Evolutionary conservation across 148 eudicot genomes (phyloP).

Genomic region (Salicornia ramosissima): DNA sequence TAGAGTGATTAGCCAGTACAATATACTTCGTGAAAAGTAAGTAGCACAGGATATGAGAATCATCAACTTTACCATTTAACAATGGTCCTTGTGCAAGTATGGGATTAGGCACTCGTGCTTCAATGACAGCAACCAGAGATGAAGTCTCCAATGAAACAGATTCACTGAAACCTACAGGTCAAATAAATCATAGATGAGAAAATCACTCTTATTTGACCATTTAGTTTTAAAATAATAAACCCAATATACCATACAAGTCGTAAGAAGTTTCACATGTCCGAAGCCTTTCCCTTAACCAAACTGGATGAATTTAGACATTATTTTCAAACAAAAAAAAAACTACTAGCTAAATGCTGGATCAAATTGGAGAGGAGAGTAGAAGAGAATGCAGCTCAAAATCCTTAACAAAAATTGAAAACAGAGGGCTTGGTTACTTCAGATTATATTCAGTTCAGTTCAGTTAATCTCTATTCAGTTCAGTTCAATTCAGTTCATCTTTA

Average conservation of each 20-base stretch:
- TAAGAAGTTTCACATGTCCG: not conserved
- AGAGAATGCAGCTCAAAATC: not conserved
- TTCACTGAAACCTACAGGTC: slow-evolving; percentile 25
- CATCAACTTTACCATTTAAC: slow-evolving; percentile 14
- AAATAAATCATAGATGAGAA: not conserved
- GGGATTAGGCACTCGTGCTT: slow-evolving; percentile 21
- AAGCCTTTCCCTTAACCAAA: not conserved
- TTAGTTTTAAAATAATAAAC: not conserved
- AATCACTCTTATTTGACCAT: not conserved
- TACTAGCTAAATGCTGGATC: not conserved
- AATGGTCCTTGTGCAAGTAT: slow-evolving; percentile 9
- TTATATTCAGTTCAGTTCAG: no score
- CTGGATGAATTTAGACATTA: not conserved
- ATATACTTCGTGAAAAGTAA: not conserved
- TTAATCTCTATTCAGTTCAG: no score
- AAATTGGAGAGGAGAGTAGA: not conserved
- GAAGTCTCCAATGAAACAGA: slow-evolving; percentile 14
- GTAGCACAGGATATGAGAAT: not conserved
- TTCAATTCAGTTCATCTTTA: not conserved
- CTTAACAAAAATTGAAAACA: not conserved
- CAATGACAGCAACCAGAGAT: slow-evolving; percentile 9
- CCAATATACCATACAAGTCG: not conserved
- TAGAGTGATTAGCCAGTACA: slow-evolving; percentile 1
- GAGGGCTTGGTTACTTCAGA: no score
- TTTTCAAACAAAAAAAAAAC: not conserved